A percentile compares a stretch with the other conserved stretches of the same genome.
Conservation (phyloP, 2,329 filamentous ascomycete species). For the Monilinia fructicola region DNA sequence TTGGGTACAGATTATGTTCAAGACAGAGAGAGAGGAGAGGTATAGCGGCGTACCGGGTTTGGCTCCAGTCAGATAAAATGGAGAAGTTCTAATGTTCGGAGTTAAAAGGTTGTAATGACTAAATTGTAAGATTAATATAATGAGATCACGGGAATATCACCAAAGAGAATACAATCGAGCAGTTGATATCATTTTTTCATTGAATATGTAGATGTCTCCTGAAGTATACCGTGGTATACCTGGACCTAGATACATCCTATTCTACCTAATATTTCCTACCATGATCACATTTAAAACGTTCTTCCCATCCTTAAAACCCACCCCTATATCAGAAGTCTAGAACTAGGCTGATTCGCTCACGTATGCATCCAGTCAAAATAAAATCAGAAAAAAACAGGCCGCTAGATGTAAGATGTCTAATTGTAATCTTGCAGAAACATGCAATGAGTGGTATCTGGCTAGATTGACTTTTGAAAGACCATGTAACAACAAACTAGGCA, state of each 20-base stretch:
- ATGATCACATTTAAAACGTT: conserved; percentile 21
- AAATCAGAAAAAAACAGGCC: conserved; percentile 11
- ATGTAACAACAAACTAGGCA: conserved; percentile 1
- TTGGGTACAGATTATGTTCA: conserved; percentile 96
- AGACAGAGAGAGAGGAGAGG: conserved; percentile 94
- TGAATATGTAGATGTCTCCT: conserved; percentile 5
- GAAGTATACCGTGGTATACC: neutral
- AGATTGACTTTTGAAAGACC: conserved; percentile 14
- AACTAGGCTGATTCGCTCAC: conserved; percentile 19
- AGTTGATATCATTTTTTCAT: conserved; percentile 19
- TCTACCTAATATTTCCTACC: conserved; percentile 22
- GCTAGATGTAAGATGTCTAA: conserved; percentile 19
- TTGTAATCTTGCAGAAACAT: conserved; percentile 16
- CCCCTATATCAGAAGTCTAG: conserved; percentile 20
- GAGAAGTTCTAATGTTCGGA: conserved; percentile 6
- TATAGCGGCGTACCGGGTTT: conserved; percentile 67
- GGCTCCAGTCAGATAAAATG: conserved; percentile 41
- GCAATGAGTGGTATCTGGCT: conserved; percentile 16
- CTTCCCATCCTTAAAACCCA: conserved; percentile 16
- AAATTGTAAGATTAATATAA: conserved; percentile 20
- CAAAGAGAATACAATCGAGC: neutral
- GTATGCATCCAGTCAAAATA: conserved; percentile 16
- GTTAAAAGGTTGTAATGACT: conserved; percentile 21
- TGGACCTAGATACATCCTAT: conserved; percentile 7
- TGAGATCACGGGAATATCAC: conserved; percentile 15